phyloP scores from a whole-genome alignment of 495 filamentous ascomycete species.

The Penicillium soppii region DNA sequence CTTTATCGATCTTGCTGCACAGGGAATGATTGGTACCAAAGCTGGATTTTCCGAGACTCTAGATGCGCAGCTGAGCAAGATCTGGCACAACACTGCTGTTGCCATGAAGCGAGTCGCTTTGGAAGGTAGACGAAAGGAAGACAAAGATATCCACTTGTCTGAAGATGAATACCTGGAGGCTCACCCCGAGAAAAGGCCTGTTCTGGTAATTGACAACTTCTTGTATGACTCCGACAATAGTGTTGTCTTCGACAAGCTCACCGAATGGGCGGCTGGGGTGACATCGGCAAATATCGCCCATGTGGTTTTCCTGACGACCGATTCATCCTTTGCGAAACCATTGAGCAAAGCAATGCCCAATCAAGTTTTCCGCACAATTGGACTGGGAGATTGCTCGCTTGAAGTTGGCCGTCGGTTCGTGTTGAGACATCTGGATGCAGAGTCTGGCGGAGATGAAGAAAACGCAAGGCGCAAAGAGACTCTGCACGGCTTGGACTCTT shows the following conservation, averaged over 20 bases:
- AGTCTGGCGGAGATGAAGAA: conserved; percentile 38
- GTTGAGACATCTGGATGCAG: conserved; percentile 70
- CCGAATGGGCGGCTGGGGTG: conserved; percentile 88
- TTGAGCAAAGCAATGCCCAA: conserved; percentile 86
- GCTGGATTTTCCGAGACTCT: conserved; percentile 94
- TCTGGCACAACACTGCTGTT: conserved; percentile 79
- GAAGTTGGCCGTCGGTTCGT: conserved; percentile 88
- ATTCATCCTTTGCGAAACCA: conserved; percentile 84
- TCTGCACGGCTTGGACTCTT: conserved; percentile 69
- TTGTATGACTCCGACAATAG: conserved; percentile 68
- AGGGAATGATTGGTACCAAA: conserved; percentile 91
- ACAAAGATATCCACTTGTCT: conserved; percentile 68
- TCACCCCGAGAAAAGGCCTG: conserved; percentile 79
- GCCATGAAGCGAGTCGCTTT: conserved; percentile 79
- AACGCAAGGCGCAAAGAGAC: conserved; percentile 39
- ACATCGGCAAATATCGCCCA: conserved; percentile 89
- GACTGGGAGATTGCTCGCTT: conserved; percentile 79
- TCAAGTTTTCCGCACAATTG: conserved; percentile 82
- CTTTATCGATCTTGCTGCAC: conserved; percentile 85
- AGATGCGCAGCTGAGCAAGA: conserved; percentile 88
- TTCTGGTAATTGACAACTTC: conserved; percentile 95
- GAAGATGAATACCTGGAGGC: conserved; percentile 91
- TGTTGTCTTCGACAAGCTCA: conserved; percentile 84
- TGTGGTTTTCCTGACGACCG: conserved; percentile 94
- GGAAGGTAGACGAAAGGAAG: conserved; percentile 62